Evolutionary conservation across 345 rosid genomes (phyloP), one percentile per base, ranked within the genome.

Genomic region (Viola odorata): DNA sequence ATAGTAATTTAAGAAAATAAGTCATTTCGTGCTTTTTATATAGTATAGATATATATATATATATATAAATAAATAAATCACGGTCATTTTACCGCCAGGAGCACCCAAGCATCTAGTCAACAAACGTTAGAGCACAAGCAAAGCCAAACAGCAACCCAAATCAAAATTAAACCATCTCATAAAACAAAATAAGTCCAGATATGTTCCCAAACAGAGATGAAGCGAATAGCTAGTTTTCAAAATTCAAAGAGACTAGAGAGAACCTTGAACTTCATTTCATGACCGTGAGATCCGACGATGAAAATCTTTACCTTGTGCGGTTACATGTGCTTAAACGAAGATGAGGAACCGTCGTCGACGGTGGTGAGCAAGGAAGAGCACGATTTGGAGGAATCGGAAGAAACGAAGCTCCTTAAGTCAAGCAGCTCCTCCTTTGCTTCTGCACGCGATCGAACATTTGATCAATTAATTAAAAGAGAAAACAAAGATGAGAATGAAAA

Each of bases 201-300:
- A 2, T 0, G 32, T 23, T 23, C 32, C 32, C 32, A 23, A 23
- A 23, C 32, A 23, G 32, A 23, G 32, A 23, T 23, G 32, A 23
- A 1, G 2, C 32, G 32, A 23, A 2, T 2, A 23, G 2, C 32
- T 23, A 23, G 32, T n/a, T 23, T 23, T 23, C 32, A 23, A 23
- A 23, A 23, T 23, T 23, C 2, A 23, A 23, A 23, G 32, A 2
- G 32, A n/a, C n/a, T n/a, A 23, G 32, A 23, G 32, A 2, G 32
- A 23, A 84, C 98, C 84, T 89, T 80, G 74, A 83, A 75, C 68
- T 85, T 77, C 70, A 76, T 66, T 15, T 76, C 80, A 10, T 65
- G 76, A 66, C 53, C 49, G 55, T 76, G 73, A 63, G 75, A 69
- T 40, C 63, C 65, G 41, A 65, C 69, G 4, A 80, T 62, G 57